phyloP scores from a whole-genome alignment of 148 eudicot species.

The Camellia sinensis region DNA sequence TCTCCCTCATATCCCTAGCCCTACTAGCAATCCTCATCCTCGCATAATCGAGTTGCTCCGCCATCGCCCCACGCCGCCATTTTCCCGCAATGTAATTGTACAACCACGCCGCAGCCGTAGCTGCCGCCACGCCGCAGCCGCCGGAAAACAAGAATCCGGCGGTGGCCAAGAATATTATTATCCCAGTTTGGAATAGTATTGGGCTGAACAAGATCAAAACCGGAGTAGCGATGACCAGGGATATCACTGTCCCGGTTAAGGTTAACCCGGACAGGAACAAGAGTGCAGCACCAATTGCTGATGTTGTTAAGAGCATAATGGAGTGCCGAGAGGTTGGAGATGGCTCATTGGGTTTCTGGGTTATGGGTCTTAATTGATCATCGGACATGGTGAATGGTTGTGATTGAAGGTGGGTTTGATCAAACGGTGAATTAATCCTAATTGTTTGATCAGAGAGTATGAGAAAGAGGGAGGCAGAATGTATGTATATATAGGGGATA shows the following conservation, averaged over 20 bases:
- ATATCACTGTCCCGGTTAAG: slow-evolving; percentile 22
- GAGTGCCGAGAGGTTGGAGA: too few relatives aligned
- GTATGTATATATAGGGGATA: neutral
- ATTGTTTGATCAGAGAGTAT: too few relatives aligned
- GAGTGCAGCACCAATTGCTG: slow-evolving; percentile 15
- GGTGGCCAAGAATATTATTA: slow-evolving; percentile 12
- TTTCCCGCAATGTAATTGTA: slow-evolving; percentile 16
- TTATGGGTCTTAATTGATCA: neutral
- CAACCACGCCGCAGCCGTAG: slow-evolving; percentile 15
- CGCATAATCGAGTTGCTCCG: slow-evolving; percentile 8
- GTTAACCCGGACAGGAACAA: slow-evolving; percentile 17
- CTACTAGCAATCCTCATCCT: slow-evolving; percentile 12
- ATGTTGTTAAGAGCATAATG: neutral
- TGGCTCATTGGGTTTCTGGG: neutral
- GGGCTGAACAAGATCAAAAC: slow-evolving; percentile 25
- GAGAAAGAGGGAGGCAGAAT: neutral
- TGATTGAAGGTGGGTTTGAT: neutral
- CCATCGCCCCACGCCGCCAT: neutral
- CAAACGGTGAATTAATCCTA: neutral
- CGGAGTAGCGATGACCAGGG: slow-evolving; percentile 19
- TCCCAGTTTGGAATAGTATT: slow-evolving; percentile 17
- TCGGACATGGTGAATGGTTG: neutral
- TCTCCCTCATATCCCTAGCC: slow-evolving; percentile 18
- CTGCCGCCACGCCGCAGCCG: slow-evolving; percentile 8
- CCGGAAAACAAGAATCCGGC: slow-evolving; percentile 25